phyloP scores from a whole-genome alignment of 441 rosid genomes.

The Francoa sonchifolia region DNA sequence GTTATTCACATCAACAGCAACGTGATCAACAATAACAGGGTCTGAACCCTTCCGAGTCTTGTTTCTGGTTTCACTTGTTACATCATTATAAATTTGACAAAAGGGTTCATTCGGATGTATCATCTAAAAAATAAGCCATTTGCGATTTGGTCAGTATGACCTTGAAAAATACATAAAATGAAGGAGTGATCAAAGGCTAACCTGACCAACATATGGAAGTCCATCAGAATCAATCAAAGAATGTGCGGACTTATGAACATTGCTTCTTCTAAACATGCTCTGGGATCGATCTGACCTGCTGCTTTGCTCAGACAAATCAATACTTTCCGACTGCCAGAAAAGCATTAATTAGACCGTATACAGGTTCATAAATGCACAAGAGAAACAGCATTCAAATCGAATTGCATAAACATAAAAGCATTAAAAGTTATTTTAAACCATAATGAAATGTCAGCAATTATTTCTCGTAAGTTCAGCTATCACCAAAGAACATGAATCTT shows the following conservation, averaged over 20 bases:
- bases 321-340: constrained; percentile 64
- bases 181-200: constrained; percentile 14
- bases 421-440: neutral
- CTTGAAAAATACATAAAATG: constrained; percentile 4
- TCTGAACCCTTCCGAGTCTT: constrained; percentile 59
- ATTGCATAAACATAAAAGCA: neutral
- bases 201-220: constrained; percentile 95
- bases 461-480: too few relatives aligned
- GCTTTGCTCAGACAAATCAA: constrained; percentile 53
- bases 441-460: too few relatives aligned
- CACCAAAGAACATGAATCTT: neutral
- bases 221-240: constrained; percentile 76
- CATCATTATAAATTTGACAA: constrained; percentile 51
- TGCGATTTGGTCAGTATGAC: constrained; percentile 9
- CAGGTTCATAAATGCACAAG: neutral
- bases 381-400: neutral
- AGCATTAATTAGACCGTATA: constrained; percentile 1
- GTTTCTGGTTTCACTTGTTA: constrained; percentile 26
- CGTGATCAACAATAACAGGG: constrained; percentile 66
- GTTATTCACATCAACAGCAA: constrained; percentile 67
- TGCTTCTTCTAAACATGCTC: constrained; percentile 46
- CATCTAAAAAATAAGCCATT: constrained; percentile 58
- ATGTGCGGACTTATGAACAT: constrained; percentile 32
- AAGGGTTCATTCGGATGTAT: constrained; percentile 59
- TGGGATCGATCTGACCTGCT: constrained; percentile 35